A percentile compares a stretch with the other conserved stretches of the same genome.
phyloP scores from a whole-genome alignment of 208 protist species.

The Giardia duodenalis region DNA sequence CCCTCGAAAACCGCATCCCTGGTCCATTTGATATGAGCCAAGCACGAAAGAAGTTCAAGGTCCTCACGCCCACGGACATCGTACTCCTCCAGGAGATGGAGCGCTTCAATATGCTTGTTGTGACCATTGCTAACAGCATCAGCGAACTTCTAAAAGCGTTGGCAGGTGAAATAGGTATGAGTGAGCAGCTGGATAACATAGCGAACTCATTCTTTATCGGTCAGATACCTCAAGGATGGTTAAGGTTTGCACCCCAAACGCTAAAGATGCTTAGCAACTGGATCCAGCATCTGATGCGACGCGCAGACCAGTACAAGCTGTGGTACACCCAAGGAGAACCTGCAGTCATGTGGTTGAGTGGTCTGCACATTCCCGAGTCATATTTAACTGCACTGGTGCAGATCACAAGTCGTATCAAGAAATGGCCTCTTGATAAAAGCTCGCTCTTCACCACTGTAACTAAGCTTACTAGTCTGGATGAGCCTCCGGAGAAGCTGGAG shows the following conservation, averaged over 20 bases:
- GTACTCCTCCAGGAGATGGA: conserved; percentile 93
- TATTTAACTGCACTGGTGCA: conserved; percentile 90
- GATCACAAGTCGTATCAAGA: conserved; percentile 80
- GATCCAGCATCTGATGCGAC: conserved; percentile 75
- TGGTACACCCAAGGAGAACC: conserved; percentile 82
- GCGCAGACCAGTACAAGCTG: conserved; percentile 72
- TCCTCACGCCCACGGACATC: conserved; percentile 66
- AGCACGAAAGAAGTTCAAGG: conserved; percentile 47
- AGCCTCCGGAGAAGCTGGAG: conserved; percentile 59
- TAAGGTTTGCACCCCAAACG: conserved; percentile 69
- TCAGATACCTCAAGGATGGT: conserved; percentile 73
- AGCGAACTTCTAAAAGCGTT: conserved; percentile 78
- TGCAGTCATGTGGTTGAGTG: conserved; percentile 88
- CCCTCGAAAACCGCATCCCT: conserved; percentile 54
- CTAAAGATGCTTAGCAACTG: conserved; percentile 78
- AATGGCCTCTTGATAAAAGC: conserved; percentile 82
- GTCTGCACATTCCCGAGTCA: conserved; percentile 89
- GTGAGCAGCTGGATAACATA: conserved; percentile 74
- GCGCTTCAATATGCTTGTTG: conserved; percentile 78
- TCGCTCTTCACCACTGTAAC: conserved; percentile 61
- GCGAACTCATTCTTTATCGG: conserved; percentile 71
- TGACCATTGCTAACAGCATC: conserved; percentile 66
- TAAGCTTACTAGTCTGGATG: conserved; percentile 41
- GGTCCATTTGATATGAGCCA: conserved; percentile 36
- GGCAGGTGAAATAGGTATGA: conserved; percentile 86